Conservation (phyloP, 2,329 filamentous ascomycete species). For the Verticillium zaregamsianum region DNA sequence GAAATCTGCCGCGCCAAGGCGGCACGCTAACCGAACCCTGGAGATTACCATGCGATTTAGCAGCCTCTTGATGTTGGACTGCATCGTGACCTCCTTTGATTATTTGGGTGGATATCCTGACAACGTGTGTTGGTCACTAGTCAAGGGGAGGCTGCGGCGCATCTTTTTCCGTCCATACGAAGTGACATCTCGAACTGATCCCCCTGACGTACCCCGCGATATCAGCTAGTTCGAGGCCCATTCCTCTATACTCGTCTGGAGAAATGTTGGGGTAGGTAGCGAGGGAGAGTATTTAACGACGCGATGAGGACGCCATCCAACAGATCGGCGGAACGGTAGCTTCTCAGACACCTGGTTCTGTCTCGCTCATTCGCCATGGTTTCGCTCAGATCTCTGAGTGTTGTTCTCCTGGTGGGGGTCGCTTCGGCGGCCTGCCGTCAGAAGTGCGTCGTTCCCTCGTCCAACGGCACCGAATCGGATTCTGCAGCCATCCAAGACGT, state of each 20-base stretch:
- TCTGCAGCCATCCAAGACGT: conserved; percentile 30
- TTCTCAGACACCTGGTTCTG: not conserved
- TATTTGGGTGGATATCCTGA: not conserved
- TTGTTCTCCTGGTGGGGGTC: not conserved
- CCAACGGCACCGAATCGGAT: conserved; percentile 32
- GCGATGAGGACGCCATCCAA: not conserved
- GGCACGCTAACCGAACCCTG: not conserved
- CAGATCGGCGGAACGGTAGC: not conserved
- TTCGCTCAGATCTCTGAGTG: not conserved
- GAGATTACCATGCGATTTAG: not conserved
- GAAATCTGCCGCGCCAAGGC: not conserved
- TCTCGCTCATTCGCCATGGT: not conserved
- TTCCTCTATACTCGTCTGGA: not conserved
- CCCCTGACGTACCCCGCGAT: not conserved
- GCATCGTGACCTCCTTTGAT: not conserved
- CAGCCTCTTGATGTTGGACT: not conserved
- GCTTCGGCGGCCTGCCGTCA: not conserved
- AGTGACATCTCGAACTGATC: not conserved
- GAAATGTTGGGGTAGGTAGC: not conserved
- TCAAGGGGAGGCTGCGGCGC: not conserved
- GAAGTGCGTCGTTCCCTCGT: conserved; percentile 17
- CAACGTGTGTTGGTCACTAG: not conserved
- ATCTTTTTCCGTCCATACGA: not conserved
- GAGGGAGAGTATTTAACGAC: not conserved
- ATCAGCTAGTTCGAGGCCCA: not conserved